Base-by-base conservation (phyloP, 192 early-diverging fungal species). In the Haplosporangium gracile region DNA sequence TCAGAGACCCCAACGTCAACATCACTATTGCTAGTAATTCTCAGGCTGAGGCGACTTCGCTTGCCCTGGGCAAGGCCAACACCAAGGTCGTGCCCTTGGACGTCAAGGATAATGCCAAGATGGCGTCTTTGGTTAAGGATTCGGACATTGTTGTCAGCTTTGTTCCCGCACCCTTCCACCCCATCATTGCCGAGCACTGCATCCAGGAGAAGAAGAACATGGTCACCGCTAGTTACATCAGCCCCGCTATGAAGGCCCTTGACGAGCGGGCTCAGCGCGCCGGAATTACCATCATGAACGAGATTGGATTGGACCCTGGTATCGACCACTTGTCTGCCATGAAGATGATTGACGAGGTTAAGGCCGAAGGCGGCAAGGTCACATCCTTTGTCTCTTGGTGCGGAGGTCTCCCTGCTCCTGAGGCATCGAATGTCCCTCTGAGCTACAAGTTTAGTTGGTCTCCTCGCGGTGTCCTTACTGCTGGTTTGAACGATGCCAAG, bases 371-470 rank as follows among this genome's bases (percentile, higher is more conserved):
- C 24, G 94, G 95, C 29, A 91, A 89, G 40, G 89, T 86, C 29
- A 85, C 79, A 5, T 97, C 97, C 5, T 99, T 99, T 81, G 93
- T 97, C 55, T 98, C 97, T 39, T 99, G 96, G 96, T 99, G 98
- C 76, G 97, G 98, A 55, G 97, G 98, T 2, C 88, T 99, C 22
- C 95, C 97, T 0, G 97, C 97, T 15, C 98, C 98, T 18, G 98
- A 99, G 81, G 90, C 91, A 57, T 98, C 96, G 71, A 89, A 94
- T 83, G 98, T 98, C 73, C 96, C 97, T 57, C 88, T 99, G 22
- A 97, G 94, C 24, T 96, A 99, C 92, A 99, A 99, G 81, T 99
- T 99, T 85, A 95, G 95, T 55, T 99, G 98, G 97, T 96, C 96
- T 3, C 96, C 98, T 10, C 90, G 95, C 18, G 96, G 98, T 47